Conservation (phyloP, 192 early-diverging fungal genomes). For the Linnemannia hyalina region DNA sequence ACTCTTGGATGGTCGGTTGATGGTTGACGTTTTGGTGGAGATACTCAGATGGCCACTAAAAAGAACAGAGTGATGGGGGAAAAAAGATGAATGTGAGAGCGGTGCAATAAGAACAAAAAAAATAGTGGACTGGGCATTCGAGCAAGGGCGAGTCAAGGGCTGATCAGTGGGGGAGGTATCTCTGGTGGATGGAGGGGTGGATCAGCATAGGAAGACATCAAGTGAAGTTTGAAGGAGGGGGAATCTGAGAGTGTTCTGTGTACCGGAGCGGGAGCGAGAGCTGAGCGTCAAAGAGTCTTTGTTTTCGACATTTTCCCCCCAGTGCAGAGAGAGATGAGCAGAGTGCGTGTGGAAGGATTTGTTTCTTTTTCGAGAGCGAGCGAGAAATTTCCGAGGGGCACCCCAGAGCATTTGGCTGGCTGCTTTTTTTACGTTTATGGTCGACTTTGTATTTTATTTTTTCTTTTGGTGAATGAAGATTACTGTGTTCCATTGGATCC, state of each 20-base stretch:
- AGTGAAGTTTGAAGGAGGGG: constrained; percentile 7
- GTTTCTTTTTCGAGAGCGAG: constrained; percentile 2
- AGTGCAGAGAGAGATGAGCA: background rate
- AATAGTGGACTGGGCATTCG: background rate
- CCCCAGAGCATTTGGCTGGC: background rate
- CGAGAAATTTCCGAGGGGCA: background rate
- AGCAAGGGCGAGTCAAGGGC: constrained; percentile 6
- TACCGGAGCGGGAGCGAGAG: background rate
- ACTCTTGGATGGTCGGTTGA: constrained; percentile 6
- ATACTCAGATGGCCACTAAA: background rate
- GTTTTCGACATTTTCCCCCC: background rate
- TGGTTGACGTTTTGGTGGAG: constrained; percentile 2
- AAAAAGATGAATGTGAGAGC: background rate
- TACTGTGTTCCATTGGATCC: background rate
- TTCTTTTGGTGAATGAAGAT: background rate
- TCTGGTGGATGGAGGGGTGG: constrained; percentile 5
- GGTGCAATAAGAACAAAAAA: constrained; percentile 3
- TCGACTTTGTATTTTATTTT: background rate
- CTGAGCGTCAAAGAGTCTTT: constrained; percentile 7
- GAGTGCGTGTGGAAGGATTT: background rate
- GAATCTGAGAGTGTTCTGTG: background rate
- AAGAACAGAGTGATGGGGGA: background rate
- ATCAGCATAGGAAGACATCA: constrained; percentile 1
- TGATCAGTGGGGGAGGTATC: constrained; percentile 4
- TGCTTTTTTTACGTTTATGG: background rate